Evolutionary conservation across 2,329 filamentous ascomycete genomes (phyloP).

Genomic region (Diaporthe ampelina): DNA sequence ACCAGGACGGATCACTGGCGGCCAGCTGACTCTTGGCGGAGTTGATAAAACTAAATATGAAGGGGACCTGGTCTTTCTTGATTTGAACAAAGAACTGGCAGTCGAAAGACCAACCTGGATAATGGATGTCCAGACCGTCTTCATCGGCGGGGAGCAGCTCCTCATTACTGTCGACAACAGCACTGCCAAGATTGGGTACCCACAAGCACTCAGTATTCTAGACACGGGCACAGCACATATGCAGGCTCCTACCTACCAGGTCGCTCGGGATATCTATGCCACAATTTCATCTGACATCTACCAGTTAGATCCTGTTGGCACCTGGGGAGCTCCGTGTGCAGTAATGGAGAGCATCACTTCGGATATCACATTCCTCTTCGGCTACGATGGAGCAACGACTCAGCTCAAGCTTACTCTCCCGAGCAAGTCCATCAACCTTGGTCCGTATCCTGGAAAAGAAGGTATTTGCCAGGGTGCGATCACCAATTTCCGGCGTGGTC

Average conservation of each 20-base stretch:
- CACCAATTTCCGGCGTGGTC: conserved; percentile 39
- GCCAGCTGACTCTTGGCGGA: conserved; percentile 49
- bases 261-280: conserved; percentile 48
- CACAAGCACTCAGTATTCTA: conserved; percentile 44
- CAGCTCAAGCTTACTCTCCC: conserved; percentile 48
- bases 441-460: conserved; percentile 46
- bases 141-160: conserved; percentile 44
- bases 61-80: conserved; percentile 45
- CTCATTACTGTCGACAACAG: conserved; percentile 31
- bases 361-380: conserved; percentile 49
- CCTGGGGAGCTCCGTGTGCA: conserved; percentile 50
- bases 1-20: conserved; percentile 43
- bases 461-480: conserved; percentile 51
- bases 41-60: conserved; percentile 46
- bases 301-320: conserved; percentile 48
- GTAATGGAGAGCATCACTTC: conserved; percentile 46
- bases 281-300: conserved; percentile 48
- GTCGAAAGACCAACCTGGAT: conserved; percentile 44
- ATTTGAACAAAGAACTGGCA: conserved; percentile 42
- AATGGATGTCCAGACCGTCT: conserved; percentile 45
- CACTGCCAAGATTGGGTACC: conserved; percentile 15
- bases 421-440: conserved; percentile 48
- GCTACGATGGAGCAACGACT: conserved; percentile 38
- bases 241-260: conserved; percentile 47
- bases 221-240: conserved; percentile 51